Conservation (phyloP, 306 rosid genomes). For the Pterocarpus macrocarpus region DNA sequence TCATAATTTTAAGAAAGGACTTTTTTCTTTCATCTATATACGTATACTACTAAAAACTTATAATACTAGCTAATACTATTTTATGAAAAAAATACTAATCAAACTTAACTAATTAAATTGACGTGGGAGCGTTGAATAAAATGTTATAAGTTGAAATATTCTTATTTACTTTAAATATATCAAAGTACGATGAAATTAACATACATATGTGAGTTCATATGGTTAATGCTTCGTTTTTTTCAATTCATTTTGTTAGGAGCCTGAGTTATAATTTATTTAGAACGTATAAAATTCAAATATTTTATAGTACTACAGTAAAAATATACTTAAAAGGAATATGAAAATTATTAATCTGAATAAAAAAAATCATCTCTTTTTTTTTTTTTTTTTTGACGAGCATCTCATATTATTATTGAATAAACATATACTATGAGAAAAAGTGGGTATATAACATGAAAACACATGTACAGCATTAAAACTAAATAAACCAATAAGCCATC, state of each 20-base stretch:
- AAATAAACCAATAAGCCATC: slow-evolving; percentile 17
- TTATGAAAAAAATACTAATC: background rate
- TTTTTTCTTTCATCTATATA: background rate
- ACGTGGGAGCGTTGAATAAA: background rate
- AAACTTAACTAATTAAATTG: background rate
- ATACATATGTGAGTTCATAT: too few relatives aligned
- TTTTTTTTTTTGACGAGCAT: too few relatives aligned
- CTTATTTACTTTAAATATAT: background rate
- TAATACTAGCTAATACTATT: background rate
- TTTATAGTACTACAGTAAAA: too few relatives aligned
- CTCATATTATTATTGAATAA: too few relatives aligned
- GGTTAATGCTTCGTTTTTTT: too few relatives aligned
- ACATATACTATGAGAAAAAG: background rate
- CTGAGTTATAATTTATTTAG: too few relatives aligned
- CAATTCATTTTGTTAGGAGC: too few relatives aligned
- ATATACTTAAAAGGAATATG: background rate
- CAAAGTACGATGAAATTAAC: too few relatives aligned
- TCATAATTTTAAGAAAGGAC: background rate
- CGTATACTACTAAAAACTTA: background rate
- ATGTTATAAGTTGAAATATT: background rate
- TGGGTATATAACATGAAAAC: background rate
- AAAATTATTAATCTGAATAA: background rate
- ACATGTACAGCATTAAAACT: background rate
- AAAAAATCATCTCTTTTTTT: too few relatives aligned
- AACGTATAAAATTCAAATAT: background rate